Percentiles rank a stretch among this genome's conserved stretches.
Evolutionary conservation across 202 grass and related monocot genomes (phyloP).

Genomic region (Zizania palustris): DNA sequence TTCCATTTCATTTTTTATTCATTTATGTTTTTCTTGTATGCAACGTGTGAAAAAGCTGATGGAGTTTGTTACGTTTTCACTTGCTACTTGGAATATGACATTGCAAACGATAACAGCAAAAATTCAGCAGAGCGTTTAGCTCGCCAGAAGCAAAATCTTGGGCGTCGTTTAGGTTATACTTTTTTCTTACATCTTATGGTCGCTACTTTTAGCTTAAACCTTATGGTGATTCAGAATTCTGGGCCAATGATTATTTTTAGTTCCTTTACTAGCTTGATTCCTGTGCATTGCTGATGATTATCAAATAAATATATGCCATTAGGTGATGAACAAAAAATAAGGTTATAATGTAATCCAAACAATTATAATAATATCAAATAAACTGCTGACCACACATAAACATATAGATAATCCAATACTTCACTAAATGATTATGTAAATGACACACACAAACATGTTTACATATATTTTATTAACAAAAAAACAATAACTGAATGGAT

Average conservation of each 20-base stretch:
- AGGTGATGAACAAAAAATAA: neutral
- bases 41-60: conserved; percentile 27
- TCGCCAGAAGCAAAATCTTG: conserved; percentile 96
- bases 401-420: no score
- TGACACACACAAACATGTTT: no score
- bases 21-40: neutral
- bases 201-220: conserved; percentile 4
- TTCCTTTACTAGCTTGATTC: neutral
- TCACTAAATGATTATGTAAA: no score
- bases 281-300: neutral
- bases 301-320: neutral
- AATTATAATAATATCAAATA: no score
- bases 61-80: conserved; percentile 18
- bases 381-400: no score
- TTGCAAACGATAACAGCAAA: conserved; percentile 78
- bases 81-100: conserved; percentile 78
- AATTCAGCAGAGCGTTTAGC: conserved; percentile 86
- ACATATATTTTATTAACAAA: no score
- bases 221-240: conserved; percentile 25
- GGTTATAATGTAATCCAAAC: no score
- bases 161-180: conserved; percentile 76
- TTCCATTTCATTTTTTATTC: conserved; percentile 26
- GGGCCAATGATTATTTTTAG: neutral
- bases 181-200: conserved; percentile 35
- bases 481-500: neutral